phyloP scores from a whole-genome alignment of 1,284 basidiomycete species.

The Papiliotrema fonsecae region DNA sequence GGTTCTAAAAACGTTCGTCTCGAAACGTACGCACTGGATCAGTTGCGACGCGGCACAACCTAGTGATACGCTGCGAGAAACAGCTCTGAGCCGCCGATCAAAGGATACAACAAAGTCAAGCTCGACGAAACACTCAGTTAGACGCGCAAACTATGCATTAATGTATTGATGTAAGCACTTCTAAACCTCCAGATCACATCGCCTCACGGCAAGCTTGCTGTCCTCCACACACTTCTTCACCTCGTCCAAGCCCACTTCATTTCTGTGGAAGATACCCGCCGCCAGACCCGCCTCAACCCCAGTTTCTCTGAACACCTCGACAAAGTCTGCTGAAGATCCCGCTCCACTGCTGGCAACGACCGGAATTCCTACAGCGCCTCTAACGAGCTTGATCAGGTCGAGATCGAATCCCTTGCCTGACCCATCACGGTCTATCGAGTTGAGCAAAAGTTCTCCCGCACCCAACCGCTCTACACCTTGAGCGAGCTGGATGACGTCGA shows the following conservation, averaged over 20 bases:
- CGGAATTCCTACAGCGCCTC: constrained; percentile 73
- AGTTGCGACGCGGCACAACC: no score
- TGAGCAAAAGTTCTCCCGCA: constrained; percentile 91
- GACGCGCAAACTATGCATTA: no score
- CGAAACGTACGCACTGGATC: no score
- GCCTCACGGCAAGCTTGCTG: constrained; percentile 51
- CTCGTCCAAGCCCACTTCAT: constrained; percentile 65
- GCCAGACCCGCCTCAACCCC: constrained; percentile 88
- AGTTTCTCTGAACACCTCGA: constrained; percentile 74
- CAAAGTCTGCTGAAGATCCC: constrained; percentile 75
- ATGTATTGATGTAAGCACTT: no score
- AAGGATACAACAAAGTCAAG: no score
- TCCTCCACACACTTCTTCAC: constrained; percentile 61
- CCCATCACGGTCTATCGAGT: constrained; percentile 96
- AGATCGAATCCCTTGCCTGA: constrained; percentile 89
- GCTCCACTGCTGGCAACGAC: constrained; percentile 95
- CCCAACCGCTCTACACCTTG: constrained; percentile 82
- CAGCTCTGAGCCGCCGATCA: no score
- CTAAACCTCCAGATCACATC: constrained; percentile 9
- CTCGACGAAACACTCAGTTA: no score
- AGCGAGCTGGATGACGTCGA: constrained; percentile 92
- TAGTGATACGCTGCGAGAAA: no score
- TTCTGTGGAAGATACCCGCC: constrained; percentile 95
- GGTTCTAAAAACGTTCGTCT: no score
- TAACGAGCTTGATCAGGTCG: constrained; percentile 74